These are phyloP conservation scores for Coleophoma eucalyptorum DNA, from an alignment of 2,329 filamentous ascomycete genomes.

Conservation along the genomic window DNA sequence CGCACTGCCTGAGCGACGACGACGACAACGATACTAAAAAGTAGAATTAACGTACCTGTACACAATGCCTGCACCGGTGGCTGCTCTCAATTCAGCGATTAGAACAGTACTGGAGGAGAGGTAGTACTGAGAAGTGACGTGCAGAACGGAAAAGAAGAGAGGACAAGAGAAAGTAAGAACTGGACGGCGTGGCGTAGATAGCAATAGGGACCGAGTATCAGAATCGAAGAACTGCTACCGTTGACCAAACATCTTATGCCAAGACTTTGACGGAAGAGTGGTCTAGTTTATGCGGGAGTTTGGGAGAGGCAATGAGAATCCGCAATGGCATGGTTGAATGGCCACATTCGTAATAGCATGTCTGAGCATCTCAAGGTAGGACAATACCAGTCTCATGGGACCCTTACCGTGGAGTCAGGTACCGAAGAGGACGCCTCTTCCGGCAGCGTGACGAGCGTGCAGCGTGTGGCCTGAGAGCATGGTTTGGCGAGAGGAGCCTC, in stretches of 20 bases:
- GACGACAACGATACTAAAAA: not conserved
- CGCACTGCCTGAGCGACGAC: too few species aligned
- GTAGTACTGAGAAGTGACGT: conserved; percentile 5
- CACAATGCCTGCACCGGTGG: conserved; percentile 30
- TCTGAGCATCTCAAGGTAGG: conserved; percentile 13
- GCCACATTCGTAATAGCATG: not conserved
- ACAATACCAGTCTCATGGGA: conserved; percentile 16
- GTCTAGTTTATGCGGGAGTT: conserved; percentile 9
- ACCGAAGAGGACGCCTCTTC: conserved; percentile 9
- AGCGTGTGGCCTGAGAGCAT: conserved; percentile 4
- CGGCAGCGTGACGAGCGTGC: not conserved
- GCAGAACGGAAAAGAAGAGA: conserved; percentile 8
- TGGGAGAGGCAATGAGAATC: not conserved
- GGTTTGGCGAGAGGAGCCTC: not conserved
- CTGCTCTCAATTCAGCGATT: conserved; percentile 13
- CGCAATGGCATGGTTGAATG: not conserved
- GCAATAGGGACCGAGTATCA: conserved; percentile 1
- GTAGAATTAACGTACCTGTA: conserved; percentile 19
- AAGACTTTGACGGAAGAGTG: not conserved
- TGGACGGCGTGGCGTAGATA: not conserved
- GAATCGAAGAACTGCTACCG: not conserved
- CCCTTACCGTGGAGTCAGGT: not conserved
- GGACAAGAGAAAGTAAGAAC: conserved; percentile 6
- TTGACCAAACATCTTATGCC: not conserved
- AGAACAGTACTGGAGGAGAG: not conserved